Base-by-base conservation (phyloP, 2,329 filamentous ascomycete genomes). In the Thelonectria olida region DNA sequence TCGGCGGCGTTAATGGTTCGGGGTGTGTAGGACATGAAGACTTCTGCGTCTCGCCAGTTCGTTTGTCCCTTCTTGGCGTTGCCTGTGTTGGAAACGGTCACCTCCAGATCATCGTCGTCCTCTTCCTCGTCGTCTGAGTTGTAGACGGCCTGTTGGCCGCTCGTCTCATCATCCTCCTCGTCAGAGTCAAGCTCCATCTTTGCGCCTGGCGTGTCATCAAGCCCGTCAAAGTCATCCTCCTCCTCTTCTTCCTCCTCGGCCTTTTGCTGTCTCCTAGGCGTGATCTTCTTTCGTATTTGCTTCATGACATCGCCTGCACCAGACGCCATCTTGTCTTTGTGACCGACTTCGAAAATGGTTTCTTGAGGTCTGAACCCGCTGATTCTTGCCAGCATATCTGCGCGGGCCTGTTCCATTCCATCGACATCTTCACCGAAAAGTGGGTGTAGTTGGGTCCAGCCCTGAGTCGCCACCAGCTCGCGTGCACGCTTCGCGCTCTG, bases 1-100 rank as follows among this genome's bases (percentile, higher is more conserved):
- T 98, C 95, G 53, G 91, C 92, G 5, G 91, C 84, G 76, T 95
- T 96, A 69, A 87, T 85, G 41, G 88, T 89, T 63, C 91, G 90
- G 0, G 96, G 96, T 1, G 88, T 92, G 83, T 99, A 99, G 9
- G 92, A 92, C 93, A 99, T 98, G 88, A 96, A 99, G 69, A 96
- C 88, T 44, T 97, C 94, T 0, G 89, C 86, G 75, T 97, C 94
- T 73, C 92, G 88, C 85, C 89, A 97, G 45, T 89, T 85, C 12
- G 81, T 87, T 72, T 73, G 86, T 71, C 81, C 86, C 76, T 82
- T 86, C 73, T 80, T 80, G 71, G 80, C 74, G 67, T 83, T 79
- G 47, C 79, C 76, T 44, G 85, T 80, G 72, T 89, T 88, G 13
- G 89, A 88, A 67, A 95, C 86, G 3, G 89, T 92, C 17, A 92